phyloP scores from a whole-genome alignment of 805 yeast genomes.

The Danielozyma ontarioensis region DNA sequence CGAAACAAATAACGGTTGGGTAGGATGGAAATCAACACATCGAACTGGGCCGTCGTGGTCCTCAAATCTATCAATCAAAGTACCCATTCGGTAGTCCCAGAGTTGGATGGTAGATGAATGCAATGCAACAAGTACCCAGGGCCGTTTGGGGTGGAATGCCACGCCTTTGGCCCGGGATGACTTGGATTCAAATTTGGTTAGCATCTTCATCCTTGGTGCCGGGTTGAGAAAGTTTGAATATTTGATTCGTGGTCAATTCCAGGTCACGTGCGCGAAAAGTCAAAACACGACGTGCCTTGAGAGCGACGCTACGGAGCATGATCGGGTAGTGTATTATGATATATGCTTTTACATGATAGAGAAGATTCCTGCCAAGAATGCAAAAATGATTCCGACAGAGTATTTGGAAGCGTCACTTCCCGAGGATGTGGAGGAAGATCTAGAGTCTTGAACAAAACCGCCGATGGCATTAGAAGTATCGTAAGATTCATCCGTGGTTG shows the following conservation, averaged over 20 bases:
- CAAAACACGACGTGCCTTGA: too few species aligned
- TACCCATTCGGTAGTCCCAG: constrained; percentile 99
- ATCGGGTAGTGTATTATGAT: too few species aligned
- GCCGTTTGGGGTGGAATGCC: constrained; percentile 93
- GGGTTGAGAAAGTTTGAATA: not conserved
- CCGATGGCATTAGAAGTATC: constrained; percentile 19
- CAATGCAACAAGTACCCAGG: constrained; percentile 93
- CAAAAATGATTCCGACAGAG: not conserved
- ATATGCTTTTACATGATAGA: too few species aligned
- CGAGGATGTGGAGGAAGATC: constrained; percentile 5
- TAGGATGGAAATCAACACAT: constrained; percentile 92
- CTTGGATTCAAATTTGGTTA: constrained; percentile 83
- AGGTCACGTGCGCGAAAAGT: not conserved
- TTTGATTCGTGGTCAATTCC: not conserved
- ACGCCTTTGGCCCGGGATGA: constrained; percentile 96
- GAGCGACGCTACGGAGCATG: too few species aligned
- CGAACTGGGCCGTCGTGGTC: constrained; percentile 99
- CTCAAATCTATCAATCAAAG: constrained; percentile 90
- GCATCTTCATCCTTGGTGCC: constrained; percentile 57
- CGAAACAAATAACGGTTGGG: constrained; percentile 94
- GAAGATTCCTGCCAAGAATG: not conserved
- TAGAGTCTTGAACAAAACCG: constrained; percentile 35
- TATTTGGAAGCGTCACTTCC: constrained; percentile 1
- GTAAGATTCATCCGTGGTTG: constrained; percentile 8
- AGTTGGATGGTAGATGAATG: constrained; percentile 98